phyloP scores from a whole-genome alignment of 108 stramenopile genomes.

The Epipyxis sp. region DNA sequence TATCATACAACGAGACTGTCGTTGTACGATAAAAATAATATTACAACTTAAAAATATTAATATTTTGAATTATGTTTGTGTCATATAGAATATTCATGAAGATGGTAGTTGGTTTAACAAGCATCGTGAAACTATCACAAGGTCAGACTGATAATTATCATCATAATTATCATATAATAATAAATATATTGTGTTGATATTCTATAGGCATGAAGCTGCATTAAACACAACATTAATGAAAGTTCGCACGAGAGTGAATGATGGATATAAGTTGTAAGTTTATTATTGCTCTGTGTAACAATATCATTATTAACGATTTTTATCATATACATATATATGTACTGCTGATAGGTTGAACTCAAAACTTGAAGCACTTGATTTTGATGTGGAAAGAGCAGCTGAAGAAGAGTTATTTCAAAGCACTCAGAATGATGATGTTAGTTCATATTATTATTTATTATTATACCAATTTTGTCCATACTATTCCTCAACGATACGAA shows the following conservation, averaged over 20 bases:
- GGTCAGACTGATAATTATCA: too few relatives aligned
- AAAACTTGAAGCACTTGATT: slow-evolving; percentile 5
- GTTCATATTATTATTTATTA: too few relatives aligned
- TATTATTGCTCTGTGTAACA: not conserved
- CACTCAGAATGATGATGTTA: not conserved
- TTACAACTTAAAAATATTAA: too few relatives aligned
- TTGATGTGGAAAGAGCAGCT: slow-evolving; percentile 6
- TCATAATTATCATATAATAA: too few relatives aligned
- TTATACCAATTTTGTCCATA: too few relatives aligned
- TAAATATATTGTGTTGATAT: too few relatives aligned
- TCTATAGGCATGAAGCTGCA: not conserved
- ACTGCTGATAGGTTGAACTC: not conserved
- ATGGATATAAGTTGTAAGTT: not conserved
- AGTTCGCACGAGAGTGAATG: not conserved
- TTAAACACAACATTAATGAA: not conserved
- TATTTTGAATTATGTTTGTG: too few relatives aligned
- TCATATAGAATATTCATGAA: not conserved
- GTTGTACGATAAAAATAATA: too few relatives aligned
- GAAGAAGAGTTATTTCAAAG: not conserved
- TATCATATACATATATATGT: not conserved
- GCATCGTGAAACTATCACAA: slow-evolving; percentile 1
- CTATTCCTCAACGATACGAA: too few relatives aligned
- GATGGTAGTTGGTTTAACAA: slow-evolving; percentile 21
- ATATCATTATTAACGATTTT: not conserved
- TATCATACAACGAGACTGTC: too few relatives aligned